Evolutionary conservation across 371 early-diverging fungal genomes (phyloP), one percentile per base, ranked within the genome.

Genomic region (Mortierella sp.): DNA sequence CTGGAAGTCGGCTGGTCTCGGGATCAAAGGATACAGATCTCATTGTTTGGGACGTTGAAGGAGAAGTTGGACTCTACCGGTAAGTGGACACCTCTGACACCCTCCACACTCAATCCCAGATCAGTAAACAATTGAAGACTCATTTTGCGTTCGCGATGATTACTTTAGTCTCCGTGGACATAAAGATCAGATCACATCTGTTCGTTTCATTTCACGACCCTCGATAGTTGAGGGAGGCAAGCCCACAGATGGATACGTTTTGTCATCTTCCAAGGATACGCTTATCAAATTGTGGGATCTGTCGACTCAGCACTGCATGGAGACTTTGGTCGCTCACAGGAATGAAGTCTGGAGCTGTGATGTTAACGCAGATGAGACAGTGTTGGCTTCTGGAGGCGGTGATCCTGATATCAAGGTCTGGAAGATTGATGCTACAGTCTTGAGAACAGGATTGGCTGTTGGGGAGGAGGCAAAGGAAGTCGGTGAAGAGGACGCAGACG

Each of bases 211-310:
- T 38, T 61, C 75, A 7, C 66, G 63, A 16, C 85, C 84, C 4
- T 67, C 72, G 1, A 38, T 69, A n/a, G 74, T 77, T 6, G 65
- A 72, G 19, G 86, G 83, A 11, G 84, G 83, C 43, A 72, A 74
- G 15, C 83, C 86, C 32, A 86, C 84, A 1, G 86, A 86, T 40
- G 93, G 94, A 15, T 95, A 95, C 71, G 70, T 98, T 48, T 75
- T 98, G 24, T 96, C 95, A 15, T 85, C 92, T 36, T 95, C 96
- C 65, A 99, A 98, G 84, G 99, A 99, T 84, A 95, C 98, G 16
- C 88, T 97, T 77, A 84, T 99, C 69, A 98, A 98, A 86, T 83
- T 97, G 53, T 99, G 98, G 98, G 98, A 98, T 83, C 85, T 98
- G 59, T 88, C 92, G 50, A 94, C 95, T 22, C 93, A 93, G 77